Base-by-base conservation (phyloP, 495 filamentous ascomycete species). In the Lophium mytilinum region DNA sequence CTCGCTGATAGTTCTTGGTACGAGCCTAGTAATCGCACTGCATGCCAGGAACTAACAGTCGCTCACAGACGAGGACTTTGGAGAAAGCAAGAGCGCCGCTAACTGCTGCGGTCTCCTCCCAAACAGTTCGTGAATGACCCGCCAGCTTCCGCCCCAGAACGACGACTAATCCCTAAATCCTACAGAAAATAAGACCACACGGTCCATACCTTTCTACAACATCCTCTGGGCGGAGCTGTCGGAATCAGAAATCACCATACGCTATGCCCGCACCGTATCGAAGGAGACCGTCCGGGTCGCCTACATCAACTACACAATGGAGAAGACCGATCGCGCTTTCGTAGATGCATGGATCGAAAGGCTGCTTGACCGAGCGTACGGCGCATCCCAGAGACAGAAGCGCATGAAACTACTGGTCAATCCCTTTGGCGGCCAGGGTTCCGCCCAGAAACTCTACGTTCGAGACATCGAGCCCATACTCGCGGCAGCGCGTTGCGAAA, bases 351-450 rank as follows among this genome's bases (percentile, higher is more conserved):
- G 87, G 87, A 66, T 84, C 9, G 71, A 73, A 3, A 75, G 67
- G 40, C 73, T 96, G 18, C 72, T 96, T 4, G 73, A 81, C 43
- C 75, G 76, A 21, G 80, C 90, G 21, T 96, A 96, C 65, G 85
- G 83, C 17, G 73, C 78, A n/a, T 80, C 84, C 0, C 79, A 85
- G 43, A 80, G 78, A 17, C 78, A 75, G 40, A 92, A 88, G 67
- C 81, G 89, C 24, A 80, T 91, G 62, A 93, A 93, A 72, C 82
- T 97, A 33, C 72, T 96, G 15, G 78, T 98, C 58, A 98, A 97
- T 65, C 93, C 93, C 0, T 86, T 91, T 58, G 88, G 90, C 21
- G 93, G 93, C 5, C 83, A 89, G 21, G 90, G 92, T 11, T 79
- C 78, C 30, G 93, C 90, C 14, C 74, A 76, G 45, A 84, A 82